Conservation (phyloP, 139 green algal species). For the Chlamydomonas sp. region DNA sequence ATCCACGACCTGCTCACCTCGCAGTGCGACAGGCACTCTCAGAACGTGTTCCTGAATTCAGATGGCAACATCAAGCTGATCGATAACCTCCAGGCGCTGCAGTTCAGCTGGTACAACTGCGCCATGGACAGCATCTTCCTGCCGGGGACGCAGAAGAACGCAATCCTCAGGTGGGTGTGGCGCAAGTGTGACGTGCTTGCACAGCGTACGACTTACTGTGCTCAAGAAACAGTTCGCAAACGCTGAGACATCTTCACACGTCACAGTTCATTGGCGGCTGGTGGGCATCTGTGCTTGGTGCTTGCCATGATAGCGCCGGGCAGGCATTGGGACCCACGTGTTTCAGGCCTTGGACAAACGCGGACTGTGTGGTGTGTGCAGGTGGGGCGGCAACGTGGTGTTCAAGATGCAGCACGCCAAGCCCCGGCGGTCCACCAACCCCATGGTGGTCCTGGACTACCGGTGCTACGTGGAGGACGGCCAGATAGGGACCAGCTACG, state of each 20-base stretch:
- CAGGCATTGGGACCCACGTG: no score
- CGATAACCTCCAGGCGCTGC: slow-evolving; percentile 67
- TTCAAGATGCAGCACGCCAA: slow-evolving; percentile 38
- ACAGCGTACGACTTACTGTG: no score
- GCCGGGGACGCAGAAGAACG: slow-evolving; percentile 62
- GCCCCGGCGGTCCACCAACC: slow-evolving; percentile 29
- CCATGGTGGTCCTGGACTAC: slow-evolving; percentile 64
- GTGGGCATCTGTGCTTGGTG: neutral
- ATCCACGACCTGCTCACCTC: slow-evolving; percentile 58
- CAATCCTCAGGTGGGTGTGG: slow-evolving; percentile 42
- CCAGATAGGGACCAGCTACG: slow-evolving; percentile 51
- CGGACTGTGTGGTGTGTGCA: neutral
- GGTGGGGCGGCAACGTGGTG: slow-evolving; percentile 46
- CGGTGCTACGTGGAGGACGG: slow-evolving; percentile 54
- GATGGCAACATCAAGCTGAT: slow-evolving; percentile 65
- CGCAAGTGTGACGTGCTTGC: no score
- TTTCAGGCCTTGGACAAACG: no score
- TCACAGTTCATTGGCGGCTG: neutral
- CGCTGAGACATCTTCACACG: no score
- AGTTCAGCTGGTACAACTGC: slow-evolving; percentile 47
- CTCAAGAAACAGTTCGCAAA: no score
- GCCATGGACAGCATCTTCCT: slow-evolving; percentile 66
- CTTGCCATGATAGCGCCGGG: neutral
- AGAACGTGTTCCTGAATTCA: slow-evolving; percentile 72
- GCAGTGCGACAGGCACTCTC: slow-evolving; percentile 58